These are phyloP conservation scores for Ogataea henricii DNA, from an alignment of 805 yeast genomes.

Conservation along the genomic window DNA sequence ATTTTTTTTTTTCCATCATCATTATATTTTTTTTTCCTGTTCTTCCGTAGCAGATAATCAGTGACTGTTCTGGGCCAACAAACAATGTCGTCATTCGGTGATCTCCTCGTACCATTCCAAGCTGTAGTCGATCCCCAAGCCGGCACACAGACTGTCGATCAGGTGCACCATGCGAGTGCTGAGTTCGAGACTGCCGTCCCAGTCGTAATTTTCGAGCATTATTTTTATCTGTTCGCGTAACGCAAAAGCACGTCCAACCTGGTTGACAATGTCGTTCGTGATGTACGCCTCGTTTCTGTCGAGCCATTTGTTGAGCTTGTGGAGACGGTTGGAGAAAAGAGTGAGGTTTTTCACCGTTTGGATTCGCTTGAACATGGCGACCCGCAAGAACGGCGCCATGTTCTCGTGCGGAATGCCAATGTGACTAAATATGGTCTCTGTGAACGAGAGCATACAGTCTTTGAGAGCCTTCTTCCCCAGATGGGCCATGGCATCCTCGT, in stretches of 20 bases:
- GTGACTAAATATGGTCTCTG: constrained; percentile 23
- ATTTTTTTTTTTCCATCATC: neutral
- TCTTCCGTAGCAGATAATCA: neutral
- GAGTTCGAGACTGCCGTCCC: constrained; percentile 11
- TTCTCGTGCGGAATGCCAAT: constrained; percentile 24
- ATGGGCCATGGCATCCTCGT: neutral
- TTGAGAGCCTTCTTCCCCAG: constrained; percentile 2
- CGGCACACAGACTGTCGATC: constrained; percentile 7
- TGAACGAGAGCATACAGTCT: constrained; percentile 31
- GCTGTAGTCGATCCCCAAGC: constrained; percentile 3
- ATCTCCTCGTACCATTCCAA: neutral
- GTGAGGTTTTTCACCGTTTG: constrained; percentile 26
- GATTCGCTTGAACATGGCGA: constrained; percentile 26
- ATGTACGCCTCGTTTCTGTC: constrained; percentile 1
- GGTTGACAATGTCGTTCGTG: constrained; percentile 11
- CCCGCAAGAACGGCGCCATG: constrained; percentile 27
- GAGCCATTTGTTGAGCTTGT: constrained; percentile 11
- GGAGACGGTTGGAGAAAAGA: constrained; percentile 21
- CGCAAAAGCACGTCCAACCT: constrained; percentile 17
- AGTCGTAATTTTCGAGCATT: constrained; percentile 7
- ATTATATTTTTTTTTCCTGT: neutral
- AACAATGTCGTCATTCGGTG: neutral
- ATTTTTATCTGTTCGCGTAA: constrained; percentile 19
- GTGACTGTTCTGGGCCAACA: neutral
- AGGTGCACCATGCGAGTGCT: constrained; percentile 11